Evolutionary conservation across 495 filamentous ascomycete genomes (phyloP).

Genomic region (Neurospora terricola): DNA sequence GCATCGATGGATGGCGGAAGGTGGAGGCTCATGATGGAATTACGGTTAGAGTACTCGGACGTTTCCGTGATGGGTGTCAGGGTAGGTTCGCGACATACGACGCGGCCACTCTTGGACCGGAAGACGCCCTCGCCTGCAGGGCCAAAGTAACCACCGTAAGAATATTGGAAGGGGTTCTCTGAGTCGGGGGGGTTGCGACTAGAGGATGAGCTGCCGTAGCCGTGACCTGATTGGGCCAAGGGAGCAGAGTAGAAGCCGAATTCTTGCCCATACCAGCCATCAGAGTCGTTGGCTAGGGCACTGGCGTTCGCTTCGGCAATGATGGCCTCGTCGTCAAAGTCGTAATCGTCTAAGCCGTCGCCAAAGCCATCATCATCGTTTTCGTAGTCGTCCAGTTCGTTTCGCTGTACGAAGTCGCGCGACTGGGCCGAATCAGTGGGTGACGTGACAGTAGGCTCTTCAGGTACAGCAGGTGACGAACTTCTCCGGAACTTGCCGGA

Average conservation of each 20-base stretch:
- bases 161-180: conserved; percentile 44
- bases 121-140: conserved; percentile 46
- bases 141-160: conserved; percentile 88
- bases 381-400: conserved; percentile 27
- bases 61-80: conserved; percentile 94
- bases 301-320: conserved; percentile 93
- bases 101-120: conserved; percentile 57
- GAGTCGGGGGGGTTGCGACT: too few relatives aligned
- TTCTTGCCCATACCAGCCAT: conserved; percentile 91
- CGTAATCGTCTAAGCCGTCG: conserved; percentile 45
- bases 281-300: conserved; percentile 80
- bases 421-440: conserved; percentile 30
- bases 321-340: conserved; percentile 73
- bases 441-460: conserved; percentile 36
- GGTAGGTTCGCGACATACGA: conserved; percentile 73
- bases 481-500: conserved; percentile 58
- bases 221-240: conserved; percentile 21
- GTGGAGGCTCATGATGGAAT: conserved; percentile 68
- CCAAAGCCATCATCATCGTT: conserved; percentile 33
- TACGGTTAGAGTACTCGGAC: conserved; percentile 90
- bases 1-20: conserved; percentile 40
- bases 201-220: conserved; percentile 6
- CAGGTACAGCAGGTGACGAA: conserved; percentile 40
- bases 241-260: conserved; percentile 94
- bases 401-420: conserved; percentile 3